Percentiles rank a stretch among this genome's conserved stretches.
These are phyloP conservation scores for Moesziomyces aphidis DNA, from an alignment of 1,284 basidiomycete species.

Conservation along the genomic window DNA sequence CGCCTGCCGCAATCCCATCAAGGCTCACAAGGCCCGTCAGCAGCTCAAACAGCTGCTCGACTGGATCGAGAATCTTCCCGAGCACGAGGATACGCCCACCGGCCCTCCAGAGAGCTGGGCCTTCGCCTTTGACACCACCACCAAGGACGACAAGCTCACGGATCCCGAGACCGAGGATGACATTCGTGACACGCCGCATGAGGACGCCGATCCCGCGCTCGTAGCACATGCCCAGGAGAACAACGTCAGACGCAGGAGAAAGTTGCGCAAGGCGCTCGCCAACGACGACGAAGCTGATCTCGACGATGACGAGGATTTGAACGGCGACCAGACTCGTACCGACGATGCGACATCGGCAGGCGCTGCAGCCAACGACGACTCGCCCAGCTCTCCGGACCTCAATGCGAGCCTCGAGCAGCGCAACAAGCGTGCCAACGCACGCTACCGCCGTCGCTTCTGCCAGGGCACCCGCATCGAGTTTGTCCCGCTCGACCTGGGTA, in stretches of 20 bases:
- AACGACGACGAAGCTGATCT: slow-evolving; percentile 23
- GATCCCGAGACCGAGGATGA: slow-evolving; percentile 42
- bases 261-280: slow-evolving; percentile 41
- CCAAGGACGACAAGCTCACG: slow-evolving; percentile 47
- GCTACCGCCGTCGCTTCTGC: slow-evolving; percentile 60
- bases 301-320: slow-evolving; percentile 3
- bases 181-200: slow-evolving; percentile 51
- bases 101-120: slow-evolving; percentile 52
- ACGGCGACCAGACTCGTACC: slow-evolving; percentile 8
- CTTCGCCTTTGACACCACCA: slow-evolving; percentile 31
- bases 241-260: slow-evolving; percentile 42
- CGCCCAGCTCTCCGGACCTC: slow-evolving; percentile 28
- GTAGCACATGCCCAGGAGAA: slow-evolving; percentile 48
- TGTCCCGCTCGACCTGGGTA: slow-evolving; percentile 64
- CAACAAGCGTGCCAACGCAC: slow-evolving; percentile 52
- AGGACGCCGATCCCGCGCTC: slow-evolving; percentile 54
- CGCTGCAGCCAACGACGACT: not conserved
- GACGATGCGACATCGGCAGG: not conserved
- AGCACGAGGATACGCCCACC: slow-evolving; percentile 51
- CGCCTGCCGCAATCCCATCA: slow-evolving; percentile 66
- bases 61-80: slow-evolving; percentile 56
- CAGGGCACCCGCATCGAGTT: slow-evolving; percentile 64
- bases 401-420: slow-evolving; percentile 42
- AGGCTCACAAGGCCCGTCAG: slow-evolving; percentile 61
- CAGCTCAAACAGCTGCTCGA: slow-evolving; percentile 56